Base-by-base conservation (phyloP, 2,329 filamentous ascomycete species). In the Xylaria multiplex region DNA sequence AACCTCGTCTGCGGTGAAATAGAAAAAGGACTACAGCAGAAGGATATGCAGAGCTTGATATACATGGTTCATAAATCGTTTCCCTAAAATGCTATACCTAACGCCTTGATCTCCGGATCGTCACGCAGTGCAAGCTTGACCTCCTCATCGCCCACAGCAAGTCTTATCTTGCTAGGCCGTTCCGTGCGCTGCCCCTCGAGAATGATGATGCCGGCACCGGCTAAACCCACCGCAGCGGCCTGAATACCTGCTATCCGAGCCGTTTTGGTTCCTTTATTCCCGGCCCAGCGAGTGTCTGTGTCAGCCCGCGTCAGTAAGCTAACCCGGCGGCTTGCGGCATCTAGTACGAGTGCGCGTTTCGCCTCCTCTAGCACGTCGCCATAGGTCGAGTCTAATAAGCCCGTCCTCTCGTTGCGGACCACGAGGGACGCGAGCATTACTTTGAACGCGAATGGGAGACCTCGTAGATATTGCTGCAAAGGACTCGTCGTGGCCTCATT, bases 401-500 rank as follows among this genome's bases (percentile, higher is more conserved):
- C 96, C 1, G 92, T 96, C 60, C 95, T 86, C 66, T 94, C 88
- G 42, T 92, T 90, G 30, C 93, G 87, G 32, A 92, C 86, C 43
- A 97, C 80, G 16, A 99, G 82, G 6, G 93, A 93, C 1, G 93
- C 90, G 59, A 99, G 88, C 71, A 98, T 89, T 42, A 98, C 83
- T 76, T 97, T 97, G 13, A 91, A 90, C 30, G 90, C 86, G 48
- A 97, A 85, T 0, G 96, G 93, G 24, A 98, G 86, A 19, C 89
- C 87, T 56, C 93, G 91, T 42, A 99, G 86, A 75, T 93, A 93
- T 77, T 96, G 93, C 76, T 97, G 95, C 64, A 97, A 83, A 1
- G 96, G 96, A 63, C 93, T 97, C 3, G 92, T 93, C 0, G 95
- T 98, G 5, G 95, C 94, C 81, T 99, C 96, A 74, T 92, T 92